These are phyloP conservation scores for Scheffersomyces cryptocercus DNA, from an alignment of 1,139 yeast species.

Conservation along the genomic window DNA sequence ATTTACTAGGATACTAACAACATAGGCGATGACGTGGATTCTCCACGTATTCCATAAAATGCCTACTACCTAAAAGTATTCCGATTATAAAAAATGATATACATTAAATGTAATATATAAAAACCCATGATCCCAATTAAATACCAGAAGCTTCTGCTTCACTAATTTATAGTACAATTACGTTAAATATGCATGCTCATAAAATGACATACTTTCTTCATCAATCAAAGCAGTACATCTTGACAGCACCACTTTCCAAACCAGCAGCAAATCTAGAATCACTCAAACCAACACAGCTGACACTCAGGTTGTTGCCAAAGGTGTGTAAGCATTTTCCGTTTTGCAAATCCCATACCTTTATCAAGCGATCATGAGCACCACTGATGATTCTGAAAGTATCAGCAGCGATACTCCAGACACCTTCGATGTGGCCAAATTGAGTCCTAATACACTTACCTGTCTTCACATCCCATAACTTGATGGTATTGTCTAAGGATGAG, in stretches of 20 bases:
- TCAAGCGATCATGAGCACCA: conserved; percentile 89
- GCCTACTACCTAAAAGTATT: too few species aligned
- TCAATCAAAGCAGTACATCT: conserved; percentile 75
- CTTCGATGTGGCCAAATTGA: conserved; percentile 96
- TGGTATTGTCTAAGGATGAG: conserved; percentile 89
- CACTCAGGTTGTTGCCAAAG: conserved; percentile 73
- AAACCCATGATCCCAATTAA: too few species aligned
- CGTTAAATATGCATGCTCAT: too few species aligned
- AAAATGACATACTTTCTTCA: background rate
- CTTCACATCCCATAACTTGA: conserved; percentile 87
- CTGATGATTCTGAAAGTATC: conserved; percentile 92
- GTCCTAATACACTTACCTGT: conserved; percentile 89
- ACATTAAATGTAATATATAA: too few species aligned
- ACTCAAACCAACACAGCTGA: conserved; percentile 84
- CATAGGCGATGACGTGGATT: too few species aligned
- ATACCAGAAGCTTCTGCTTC: too few species aligned
- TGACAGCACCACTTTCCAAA: conserved; percentile 81
- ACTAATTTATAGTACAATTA: too few species aligned
- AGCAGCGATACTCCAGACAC: conserved; percentile 95
- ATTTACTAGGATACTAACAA: too few species aligned
- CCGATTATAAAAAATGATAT: too few species aligned
- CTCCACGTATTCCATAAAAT: too few species aligned
- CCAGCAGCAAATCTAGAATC: conserved; percentile 91
- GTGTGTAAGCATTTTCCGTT: conserved; percentile 93
- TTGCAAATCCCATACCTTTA: conserved; percentile 95